Evolutionary conservation across 2,329 filamentous ascomycete species (phyloP), one percentile per base, ranked within the genome.

Genomic region (Torrubiella hemipterigena): DNA sequence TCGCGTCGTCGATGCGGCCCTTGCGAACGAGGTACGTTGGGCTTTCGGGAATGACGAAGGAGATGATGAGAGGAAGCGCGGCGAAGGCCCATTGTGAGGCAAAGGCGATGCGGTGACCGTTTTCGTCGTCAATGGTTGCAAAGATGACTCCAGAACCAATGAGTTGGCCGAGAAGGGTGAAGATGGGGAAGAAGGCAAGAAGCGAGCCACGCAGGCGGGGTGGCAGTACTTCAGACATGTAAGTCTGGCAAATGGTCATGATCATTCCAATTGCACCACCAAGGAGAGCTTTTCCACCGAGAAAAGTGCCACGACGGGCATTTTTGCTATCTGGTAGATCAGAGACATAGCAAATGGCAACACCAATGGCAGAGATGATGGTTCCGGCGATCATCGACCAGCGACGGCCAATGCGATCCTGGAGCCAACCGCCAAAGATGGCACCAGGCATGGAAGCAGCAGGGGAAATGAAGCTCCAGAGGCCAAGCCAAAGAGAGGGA

Each of bases 181-280:
- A 65, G 4, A 59, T 57, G 5, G 65, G 64, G 31, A 67, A 60
- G 27, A 67, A 53, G 2, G 63, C 61, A 42, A 69, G 56, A 3
- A 59, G 52, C 1, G 64, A 56, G 3, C 61, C 65, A 21, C 65
- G 53, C 7, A 69, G 50, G 4, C 47, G 49, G 1, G 57, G 51
- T 1, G 65, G 63, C 1, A 62, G 45, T n/a, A 65, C 58, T 38
- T 69, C 65, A 11, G 63, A 67, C 40, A 67, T 56, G 47, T 67
- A 68, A 0, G 64, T 67, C 35, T 61, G 52, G 4, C 52, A 50
- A 7, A 55, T 54, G 22, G 55, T 50, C 46, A 59, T 58, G 32
- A 64, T 49, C 28, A 60, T 54, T 10, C 65, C 64, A 22, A 65
- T 55, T 2, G 58, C 51, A 28, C 56, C 43, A 7, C 65, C 63